Base-by-base conservation (phyloP, 345 rosid genomes). In the Eucalyptus lansdowneana region DNA sequence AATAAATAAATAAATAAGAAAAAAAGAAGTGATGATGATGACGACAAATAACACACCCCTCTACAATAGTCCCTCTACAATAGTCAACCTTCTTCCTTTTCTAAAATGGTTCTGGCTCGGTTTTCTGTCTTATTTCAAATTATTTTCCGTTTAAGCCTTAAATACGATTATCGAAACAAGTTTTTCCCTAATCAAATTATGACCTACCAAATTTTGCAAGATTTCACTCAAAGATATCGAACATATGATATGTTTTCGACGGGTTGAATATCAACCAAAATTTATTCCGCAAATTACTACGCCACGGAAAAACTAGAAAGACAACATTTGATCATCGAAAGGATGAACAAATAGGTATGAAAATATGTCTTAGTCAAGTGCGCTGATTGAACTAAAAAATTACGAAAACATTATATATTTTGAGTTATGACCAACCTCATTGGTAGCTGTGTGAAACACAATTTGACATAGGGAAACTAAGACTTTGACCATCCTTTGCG, bases 381-480 rank as follows among this genome's bases (percentile, higher is more conserved):
- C 19, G 1, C 80, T 17, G 22, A 9, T 69, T 34, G 22, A 69
- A 31, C 42, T 8, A 14, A 50, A 69, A 65, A 65, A 14, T 65
- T 16, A n/a, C 0, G 0, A 12, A 65, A 65, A n/a, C 4, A n/a
- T 65, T 16, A 69, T 34, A 69, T 2, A 34, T 69, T 69, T 9
- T 1, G 2, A 37, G 12, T 34, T 69, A 25, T 69, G 0, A 34
- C 37, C 9, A 0, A 2, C 44, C 80, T 34, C 44, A 9, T 34
- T 2, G 80, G 25, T 34, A 60, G 3, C 69, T 14, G 21, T 5
- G 5, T 34, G 1, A 69, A 69, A 69, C 9, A 17, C 42, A 31
- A 69, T 16, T 31, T 69, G 24, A 60, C 31, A 12, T 1, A n/a
- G 14, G 31, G 34, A 27, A 60, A 60, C 69, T 60, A 4, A 12